Percentiles rank a stretch among this genome's conserved stretches.
phyloP scores from a whole-genome alignment of 352 stramenopile species.

The Globisporangium camurandrum region DNA sequence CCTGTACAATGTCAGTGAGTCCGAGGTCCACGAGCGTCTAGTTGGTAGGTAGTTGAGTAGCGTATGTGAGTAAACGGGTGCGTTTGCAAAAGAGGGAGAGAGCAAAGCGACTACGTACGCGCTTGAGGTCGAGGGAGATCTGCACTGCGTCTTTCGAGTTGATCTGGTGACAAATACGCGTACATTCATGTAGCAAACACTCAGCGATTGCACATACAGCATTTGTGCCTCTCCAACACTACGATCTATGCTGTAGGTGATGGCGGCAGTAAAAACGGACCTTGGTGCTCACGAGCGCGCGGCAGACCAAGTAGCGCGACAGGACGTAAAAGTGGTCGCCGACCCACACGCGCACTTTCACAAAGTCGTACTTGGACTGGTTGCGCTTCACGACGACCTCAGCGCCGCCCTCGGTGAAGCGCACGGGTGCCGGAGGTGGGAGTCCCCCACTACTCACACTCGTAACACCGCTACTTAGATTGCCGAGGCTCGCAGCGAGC shows the following conservation, averaged over 20 bases:
- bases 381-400: constrained; percentile 71
- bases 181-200: background rate
- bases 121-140: constrained; percentile 85
- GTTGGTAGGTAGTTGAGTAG: background rate
- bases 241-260: background rate
- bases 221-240: background rate
- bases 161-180: constrained; percentile 34
- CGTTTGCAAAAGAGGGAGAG: background rate
- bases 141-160: constrained; percentile 79
- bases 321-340: constrained; percentile 87
- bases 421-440: constrained; percentile 8
- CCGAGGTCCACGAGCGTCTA: constrained; percentile 83
- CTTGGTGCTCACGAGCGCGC: constrained; percentile 81
- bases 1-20: constrained; percentile 78
- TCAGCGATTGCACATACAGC: background rate
- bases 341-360: constrained; percentile 87
- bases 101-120: constrained; percentile 37
- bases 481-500: too few relatives aligned
- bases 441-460: background rate
- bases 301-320: constrained; percentile 79
- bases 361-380: constrained; percentile 88
- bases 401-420: constrained; percentile 9
- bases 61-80: background rate
- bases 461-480: too few relatives aligned
- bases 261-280: constrained; percentile 10